A percentile compares a stretch with the other conserved stretches of the same genome.
Evolutionary conservation across 179 eudicot genomes (phyloP).

Genomic region (Dionaea muscipula): DNA sequence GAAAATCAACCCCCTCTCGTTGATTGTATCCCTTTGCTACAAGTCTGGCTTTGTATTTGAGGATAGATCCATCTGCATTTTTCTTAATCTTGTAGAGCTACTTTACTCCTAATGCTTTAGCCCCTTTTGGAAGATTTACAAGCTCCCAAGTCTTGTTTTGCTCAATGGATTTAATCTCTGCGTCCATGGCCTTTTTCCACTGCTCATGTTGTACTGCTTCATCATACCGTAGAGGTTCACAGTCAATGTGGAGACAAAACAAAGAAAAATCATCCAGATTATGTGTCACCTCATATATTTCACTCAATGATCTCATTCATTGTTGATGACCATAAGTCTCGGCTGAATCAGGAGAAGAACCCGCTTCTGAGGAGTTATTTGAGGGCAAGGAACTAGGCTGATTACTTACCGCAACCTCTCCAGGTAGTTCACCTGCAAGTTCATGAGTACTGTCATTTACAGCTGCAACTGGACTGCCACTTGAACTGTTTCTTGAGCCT

Average conservation of each 20-base stretch:
- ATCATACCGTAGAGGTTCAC: neutral
- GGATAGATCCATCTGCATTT: neutral
- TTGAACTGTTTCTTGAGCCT: too few relatives aligned
- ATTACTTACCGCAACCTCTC: too few relatives aligned
- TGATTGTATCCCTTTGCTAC: too few relatives aligned
- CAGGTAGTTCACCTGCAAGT: too few relatives aligned
- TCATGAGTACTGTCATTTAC: too few relatives aligned
- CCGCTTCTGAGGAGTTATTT: neutral
- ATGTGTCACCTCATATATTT: neutral
- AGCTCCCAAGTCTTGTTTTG: neutral
- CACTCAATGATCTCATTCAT: neutral
- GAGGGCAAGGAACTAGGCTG: neutral
- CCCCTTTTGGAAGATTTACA: neutral
- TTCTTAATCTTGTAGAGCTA: neutral
- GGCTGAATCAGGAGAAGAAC: too few relatives aligned
- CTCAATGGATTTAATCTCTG: neutral
- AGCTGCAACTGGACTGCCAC: too few relatives aligned
- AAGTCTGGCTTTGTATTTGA: neutral
- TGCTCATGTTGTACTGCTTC: neutral
- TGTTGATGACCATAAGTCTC: neutral
- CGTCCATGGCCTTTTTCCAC: neutral
- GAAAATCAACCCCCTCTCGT: too few relatives aligned
- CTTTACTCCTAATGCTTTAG: neutral
- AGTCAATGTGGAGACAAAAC: too few relatives aligned
- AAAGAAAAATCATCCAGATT: neutral